A percentile compares a stretch with the other conserved stretches of the same genome.
phyloP scores from a whole-genome alignment of 129 eudicot genomes.

The Calendula officinalis region DNA sequence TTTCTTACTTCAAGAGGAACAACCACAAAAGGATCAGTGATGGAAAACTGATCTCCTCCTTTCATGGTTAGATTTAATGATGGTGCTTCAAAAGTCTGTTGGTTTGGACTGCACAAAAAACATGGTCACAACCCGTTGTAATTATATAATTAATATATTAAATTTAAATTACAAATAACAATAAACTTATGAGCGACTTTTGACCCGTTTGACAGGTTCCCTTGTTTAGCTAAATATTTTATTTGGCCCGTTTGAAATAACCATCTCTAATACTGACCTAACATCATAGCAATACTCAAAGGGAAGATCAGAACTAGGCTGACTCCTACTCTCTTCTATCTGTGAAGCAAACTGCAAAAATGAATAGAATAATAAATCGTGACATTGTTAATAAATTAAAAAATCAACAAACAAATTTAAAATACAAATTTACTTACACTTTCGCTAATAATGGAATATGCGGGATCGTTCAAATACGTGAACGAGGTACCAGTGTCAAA shows the following conservation, averaged over 20 bases:
- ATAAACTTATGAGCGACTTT: not conserved
- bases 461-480: constrained; percentile 79
- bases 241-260: not conserved
- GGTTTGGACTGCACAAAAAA: constrained; percentile 52
- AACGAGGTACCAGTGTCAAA: constrained; percentile 94
- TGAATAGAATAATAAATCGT: not conserved
- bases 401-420: not conserved
- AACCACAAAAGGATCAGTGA: constrained; percentile 41
- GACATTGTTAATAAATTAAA: not conserved
- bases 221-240: not conserved
- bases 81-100: constrained; percentile 34
- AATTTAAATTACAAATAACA: no score
- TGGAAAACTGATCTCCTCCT: constrained; percentile 54
- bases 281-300: constrained; percentile 71
- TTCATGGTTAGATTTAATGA: constrained; percentile 64
- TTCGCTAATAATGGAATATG: constrained; percentile 52
- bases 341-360: constrained; percentile 70
- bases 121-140: constrained; percentile 13
- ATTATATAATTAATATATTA: no score
- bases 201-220: not conserved
- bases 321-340: constrained; percentile 50
- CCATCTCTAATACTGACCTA: constrained; percentile 37
- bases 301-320: constrained; percentile 38
- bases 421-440: constrained; percentile 48
- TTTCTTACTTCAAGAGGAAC: constrained; percentile 41